Base-by-base conservation (phyloP, 768 basidiomycete species). In the Lentinus tigrinus region DNA sequence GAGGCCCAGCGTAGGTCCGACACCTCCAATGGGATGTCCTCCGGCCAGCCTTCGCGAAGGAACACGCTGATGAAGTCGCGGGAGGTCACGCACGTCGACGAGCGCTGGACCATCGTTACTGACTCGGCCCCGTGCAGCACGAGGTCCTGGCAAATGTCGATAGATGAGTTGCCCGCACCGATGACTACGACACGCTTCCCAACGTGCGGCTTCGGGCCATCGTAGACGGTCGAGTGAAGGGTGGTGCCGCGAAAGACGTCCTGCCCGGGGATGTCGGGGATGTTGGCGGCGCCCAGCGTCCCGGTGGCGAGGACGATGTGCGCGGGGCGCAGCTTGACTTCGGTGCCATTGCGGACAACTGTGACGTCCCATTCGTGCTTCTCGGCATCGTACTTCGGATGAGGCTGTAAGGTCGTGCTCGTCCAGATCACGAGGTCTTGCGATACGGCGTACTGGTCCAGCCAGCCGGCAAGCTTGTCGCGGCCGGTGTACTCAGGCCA, bases 371-470 rank as follows among this genome's bases (percentile, higher is more conserved):
- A 79, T 39, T 63, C 64, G 44, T 68, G 69, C 1, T 61, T 55
- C 3, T 31, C 28, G n/a, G 54, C 23, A 62, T 79, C 69, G 61
- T 77, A 80, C 17, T 24, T 61, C 3, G 78, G 74, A 8, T 55
- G 58, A 0, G 75, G 72, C 1, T 72, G 54, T 7, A 73, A 63
- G 11, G 62, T 62, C 4, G 76, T 70, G 31, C 68, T 67, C 13
- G 73, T 77, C 79, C 80, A 81, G 4, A 80, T 70, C 9, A 73
- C 65, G 11, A 81, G 66, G 50, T 81, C 80, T 58, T 78, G 77
- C 4, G 69, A 64, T 4, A 63, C 51, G 1, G 67, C 74, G 56
- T 81, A 80, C 19, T 73, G 69, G 61, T 80, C 77, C 14, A 81
- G 54, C 77, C 77, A 80, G 63, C 76, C 69, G 0, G 77, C 79